phyloP scores from a whole-genome alignment of 305 asterid genomes.

The Ilex paraguariensis region DNA sequence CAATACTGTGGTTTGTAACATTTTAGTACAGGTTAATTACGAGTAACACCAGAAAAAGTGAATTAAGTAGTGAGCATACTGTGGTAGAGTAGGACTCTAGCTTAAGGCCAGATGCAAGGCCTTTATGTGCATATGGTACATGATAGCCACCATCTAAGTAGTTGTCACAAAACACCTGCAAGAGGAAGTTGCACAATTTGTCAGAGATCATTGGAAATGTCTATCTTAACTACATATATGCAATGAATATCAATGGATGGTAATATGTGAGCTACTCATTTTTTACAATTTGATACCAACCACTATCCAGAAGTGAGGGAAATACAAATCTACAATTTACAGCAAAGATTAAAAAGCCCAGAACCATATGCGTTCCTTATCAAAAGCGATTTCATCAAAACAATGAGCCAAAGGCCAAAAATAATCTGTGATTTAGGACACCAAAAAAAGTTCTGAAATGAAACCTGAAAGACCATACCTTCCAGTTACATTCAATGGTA shows the following conservation, averaged over 20 bases:
- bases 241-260: no score
- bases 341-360: no score
- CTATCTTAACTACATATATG: not conserved
- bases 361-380: no score
- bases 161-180: slow-evolving; percentile 92
- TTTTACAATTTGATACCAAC: no score
- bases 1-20: not conserved
- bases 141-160: slow-evolving; percentile 96
- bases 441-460: not conserved
- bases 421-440: no score
- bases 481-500: slow-evolving; percentile 85
- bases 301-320: no score
- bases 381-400: no score
- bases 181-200: not conserved
- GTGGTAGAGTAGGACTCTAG: slow-evolving; percentile 65
- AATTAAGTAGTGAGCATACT: slow-evolving; percentile 28
- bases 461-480: slow-evolving; percentile 39
- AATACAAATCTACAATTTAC: no score
- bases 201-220: slow-evolving; percentile 3
- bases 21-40: not conserved
- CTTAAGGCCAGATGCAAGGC: slow-evolving; percentile 68
- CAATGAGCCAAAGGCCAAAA: no score
- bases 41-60: not conserved
- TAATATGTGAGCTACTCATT: no score
- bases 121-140: slow-evolving; percentile 82